Evolutionary conservation across 2,329 filamentous ascomycete species (phyloP).

Genomic region (Boeremia lycopersici): DNA sequence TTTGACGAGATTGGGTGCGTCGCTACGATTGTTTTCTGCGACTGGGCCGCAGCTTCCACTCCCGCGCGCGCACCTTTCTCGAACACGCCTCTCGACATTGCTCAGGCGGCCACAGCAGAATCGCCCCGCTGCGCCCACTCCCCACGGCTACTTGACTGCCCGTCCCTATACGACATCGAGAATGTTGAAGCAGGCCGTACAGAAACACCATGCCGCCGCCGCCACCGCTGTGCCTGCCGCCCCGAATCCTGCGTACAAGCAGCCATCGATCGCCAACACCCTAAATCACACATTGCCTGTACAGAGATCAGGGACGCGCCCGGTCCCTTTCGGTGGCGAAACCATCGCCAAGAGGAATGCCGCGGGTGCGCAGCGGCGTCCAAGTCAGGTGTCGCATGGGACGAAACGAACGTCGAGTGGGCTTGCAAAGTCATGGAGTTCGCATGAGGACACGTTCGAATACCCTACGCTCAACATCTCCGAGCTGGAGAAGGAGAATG

Average conservation of each 20-base stretch:
- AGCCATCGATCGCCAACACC: conserved; percentile 47
- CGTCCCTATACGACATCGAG: conserved; percentile 25
- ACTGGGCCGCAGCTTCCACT: conserved; percentile 29
- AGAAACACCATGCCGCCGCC: conserved; percentile 44
- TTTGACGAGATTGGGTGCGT: conserved; percentile 38
- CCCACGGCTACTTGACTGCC: conserved; percentile 24
- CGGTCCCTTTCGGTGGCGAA: conserved; percentile 34
- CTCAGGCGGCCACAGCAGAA: conserved; percentile 6
- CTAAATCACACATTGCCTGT: conserved; percentile 47
- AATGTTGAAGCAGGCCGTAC: conserved; percentile 52
- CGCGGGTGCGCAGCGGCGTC: conserved; percentile 13
- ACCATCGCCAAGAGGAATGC: conserved; percentile 43
- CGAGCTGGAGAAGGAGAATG: conserved; percentile 36
- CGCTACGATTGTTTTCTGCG: conserved; percentile 38
- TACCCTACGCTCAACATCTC: conserved; percentile 36
- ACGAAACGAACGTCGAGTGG: conserved; percentile 56
- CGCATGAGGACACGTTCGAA: conserved; percentile 42
- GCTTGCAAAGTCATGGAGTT: conserved; percentile 51
- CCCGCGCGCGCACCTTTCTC: conserved; percentile 29
- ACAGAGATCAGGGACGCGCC: conserved; percentile 35
- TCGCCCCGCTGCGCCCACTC: conserved; percentile 11
- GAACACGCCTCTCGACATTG: conserved; percentile 19
- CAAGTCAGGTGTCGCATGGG: conserved; percentile 33
- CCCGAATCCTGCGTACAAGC: conserved; percentile 31
- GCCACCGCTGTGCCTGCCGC: conserved; percentile 26